Base-by-base conservation (phyloP, 768 basidiomycete species). In the Phlegmacium glaucopus region DNA sequence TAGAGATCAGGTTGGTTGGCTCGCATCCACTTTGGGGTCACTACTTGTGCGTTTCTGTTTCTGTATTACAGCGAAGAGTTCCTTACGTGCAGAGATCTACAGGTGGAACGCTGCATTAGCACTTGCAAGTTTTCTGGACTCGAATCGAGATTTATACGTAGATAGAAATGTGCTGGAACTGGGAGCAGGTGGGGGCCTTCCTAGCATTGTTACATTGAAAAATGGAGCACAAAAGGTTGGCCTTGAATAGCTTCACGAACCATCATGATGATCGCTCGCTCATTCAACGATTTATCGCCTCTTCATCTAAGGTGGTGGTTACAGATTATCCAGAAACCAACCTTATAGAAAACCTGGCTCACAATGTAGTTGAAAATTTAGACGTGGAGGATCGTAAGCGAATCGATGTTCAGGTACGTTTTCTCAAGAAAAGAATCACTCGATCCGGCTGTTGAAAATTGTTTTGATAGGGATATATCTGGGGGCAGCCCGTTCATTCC, bases 141-240 rank as follows among this genome's bases (percentile, higher is more conserved):
- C 66, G 9, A 72, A 83, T 45, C 57, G 59, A 0, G 62, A 72
- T 1, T 54, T 85, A 0, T 83, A 79, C 38, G 70, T 65, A 29
- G 65, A 62, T 40, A 53, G 55, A 7, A 64, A 57, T 18, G 82
- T 97, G 0, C 72, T 97, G 1, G 96, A 99, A 63, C 79, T 98
- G 0, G 96, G 96, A 0, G 96, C 96, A 0, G 96, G 94, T 0
- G 94, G 91, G 1, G 95, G 85, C 2, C 71, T 98, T 6, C 96
- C 96, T 0, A 82, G 88, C 4, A 72, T 99, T 6, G 78, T 94
- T 2, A 72, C 85, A 0, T 80, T 76, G 0, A 77, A 84, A 34
- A 84, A 82, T 48, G 87, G 85, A 0, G 92, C 93, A 0, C 58
- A 63, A 17, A 15, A 9, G 13, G 44, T 17, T 18, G 9, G n/a